Percentiles rank a stretch among this genome's conserved stretches.
Conservation (phyloP, 257 asterid species). For the Marsdenia floribunda region DNA sequence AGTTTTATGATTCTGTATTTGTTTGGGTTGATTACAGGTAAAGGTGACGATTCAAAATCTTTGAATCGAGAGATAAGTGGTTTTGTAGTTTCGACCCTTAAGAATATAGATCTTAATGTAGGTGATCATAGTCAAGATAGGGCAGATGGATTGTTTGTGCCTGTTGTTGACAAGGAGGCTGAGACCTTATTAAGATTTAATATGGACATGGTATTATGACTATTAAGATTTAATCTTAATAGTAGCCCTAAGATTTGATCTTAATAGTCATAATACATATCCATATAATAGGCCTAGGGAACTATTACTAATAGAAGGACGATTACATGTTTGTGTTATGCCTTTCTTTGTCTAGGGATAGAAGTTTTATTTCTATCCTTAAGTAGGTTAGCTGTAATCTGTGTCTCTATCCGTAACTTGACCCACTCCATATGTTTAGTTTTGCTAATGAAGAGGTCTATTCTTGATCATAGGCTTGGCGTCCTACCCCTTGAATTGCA, state of each 20-base stretch:
- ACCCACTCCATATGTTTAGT: conserved; percentile 9
- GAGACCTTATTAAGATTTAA: too few relatives aligned
- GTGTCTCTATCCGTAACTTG: conserved; percentile 8
- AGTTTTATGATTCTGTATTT: conserved; percentile 11
- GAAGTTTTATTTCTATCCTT: too few relatives aligned
- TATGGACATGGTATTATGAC: too few relatives aligned
- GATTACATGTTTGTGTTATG: too few relatives aligned
- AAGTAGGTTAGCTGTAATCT: conserved; percentile 52
- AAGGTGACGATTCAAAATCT: conserved; percentile 18
- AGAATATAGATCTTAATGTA: conserved; percentile 22
- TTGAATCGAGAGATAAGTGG: conserved; percentile 21
- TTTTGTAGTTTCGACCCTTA: conserved; percentile 28
- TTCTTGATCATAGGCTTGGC: conserved; percentile 70
- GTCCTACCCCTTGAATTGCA: conserved; percentile 97
- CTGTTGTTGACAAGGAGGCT: conserved; percentile 21
- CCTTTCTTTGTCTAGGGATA: too few relatives aligned
- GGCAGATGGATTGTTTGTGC: conserved; percentile 34
- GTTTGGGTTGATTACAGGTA: conserved; percentile 18
- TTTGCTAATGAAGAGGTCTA: conserved; percentile 14
- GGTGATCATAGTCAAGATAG: conserved; percentile 48
- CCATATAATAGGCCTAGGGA: too few relatives aligned
- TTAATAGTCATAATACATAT: too few relatives aligned
- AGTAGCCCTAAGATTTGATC: too few relatives aligned
- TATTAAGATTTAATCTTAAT: too few relatives aligned
- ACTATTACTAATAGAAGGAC: too few relatives aligned